A percentile compares a stretch with the other conserved stretches of the same genome.
Evolutionary conservation across 2,329 filamentous ascomycete genomes (phyloP).

Genomic region (Venturia asperata): DNA sequence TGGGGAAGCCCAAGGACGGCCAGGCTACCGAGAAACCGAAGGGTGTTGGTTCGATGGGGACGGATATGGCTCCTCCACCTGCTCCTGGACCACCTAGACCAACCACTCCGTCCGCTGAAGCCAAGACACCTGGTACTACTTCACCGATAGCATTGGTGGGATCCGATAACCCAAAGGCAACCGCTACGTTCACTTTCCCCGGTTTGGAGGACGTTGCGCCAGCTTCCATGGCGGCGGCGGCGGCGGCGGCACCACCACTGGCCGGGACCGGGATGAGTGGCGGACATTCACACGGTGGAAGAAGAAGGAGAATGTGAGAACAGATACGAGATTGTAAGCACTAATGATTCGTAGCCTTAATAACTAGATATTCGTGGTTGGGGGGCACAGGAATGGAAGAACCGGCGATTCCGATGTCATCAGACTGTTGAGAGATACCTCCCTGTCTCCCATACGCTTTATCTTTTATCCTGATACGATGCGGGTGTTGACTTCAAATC

Average conservation of each 20-base stretch:
- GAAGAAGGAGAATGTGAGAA: not conserved
- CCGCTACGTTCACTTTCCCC: not conserved
- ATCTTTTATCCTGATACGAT: too few species aligned
- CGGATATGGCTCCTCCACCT: not conserved
- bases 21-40: not conserved
- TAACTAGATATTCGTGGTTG: too few species aligned
- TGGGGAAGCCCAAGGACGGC: too few species aligned
- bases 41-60: not conserved
- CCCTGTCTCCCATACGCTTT: too few species aligned
- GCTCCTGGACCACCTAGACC: not conserved
- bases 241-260: not conserved
- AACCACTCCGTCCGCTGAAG: not conserved
- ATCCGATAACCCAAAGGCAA: too few species aligned
- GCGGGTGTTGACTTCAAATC: too few species aligned
- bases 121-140: not conserved
- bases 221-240: not conserved
- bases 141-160: too few species aligned
- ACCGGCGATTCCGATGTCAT: too few species aligned
- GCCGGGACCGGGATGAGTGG: not conserved
- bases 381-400: too few species aligned
- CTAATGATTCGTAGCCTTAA: too few species aligned
- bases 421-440: too few species aligned
- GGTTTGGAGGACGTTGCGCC: not conserved
- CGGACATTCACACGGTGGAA: not conserved
- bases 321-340: too few species aligned